Base-by-base conservation (phyloP, 441 rosid genomes). In the California macrophylla region DNA sequence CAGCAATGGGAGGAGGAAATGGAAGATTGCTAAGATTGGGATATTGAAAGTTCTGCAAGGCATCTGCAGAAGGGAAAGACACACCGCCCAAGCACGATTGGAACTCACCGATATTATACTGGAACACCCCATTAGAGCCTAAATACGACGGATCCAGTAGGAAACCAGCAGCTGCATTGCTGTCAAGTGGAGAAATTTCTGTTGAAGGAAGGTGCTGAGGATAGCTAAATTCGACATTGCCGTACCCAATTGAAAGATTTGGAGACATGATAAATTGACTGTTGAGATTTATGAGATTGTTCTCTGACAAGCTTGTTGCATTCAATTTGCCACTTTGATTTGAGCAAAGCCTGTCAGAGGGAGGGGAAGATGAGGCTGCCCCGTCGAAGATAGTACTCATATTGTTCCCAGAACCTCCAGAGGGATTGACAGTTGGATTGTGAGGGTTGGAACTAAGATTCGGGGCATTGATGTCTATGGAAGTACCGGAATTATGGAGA, bases 21-120 rank as follows among this genome's bases (percentile, higher is more conserved):
- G 71, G 69, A 66, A 45, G 68, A 67, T 73, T 70, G 64, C 66
- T 62, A 63, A 63, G 71, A 75, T 71, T 68, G 36, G 47, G 64
- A 73, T 25, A 66, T 30, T 16, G 66, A 45, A 9, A 54, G 34
- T 61, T 72, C 75, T 47, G 71, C 66, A 45, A 45, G 67, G 47
- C 38, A 61, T 68, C 68, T 65, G 60, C 67, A 34, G 62, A 30
- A n/a, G 66, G 29, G 66, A 69, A 40, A 20, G 66, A 66, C 18
- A 40, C 47, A 63, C 71, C 71, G n/a, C 67, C 73, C 25, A n/a
- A 62, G 66, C 28, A 50, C 30, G 69, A 16, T 47, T 0, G 72
- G 50, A 16, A 38, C 9, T 58, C 28, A 71, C 18, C 64, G 64
- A 70, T 40, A 67, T 13, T 47, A 61, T 68, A 73, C 38, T 36